Conservation (phyloP, 768 basidiomycete genomes). For the Boletus rex-veris region DNA sequence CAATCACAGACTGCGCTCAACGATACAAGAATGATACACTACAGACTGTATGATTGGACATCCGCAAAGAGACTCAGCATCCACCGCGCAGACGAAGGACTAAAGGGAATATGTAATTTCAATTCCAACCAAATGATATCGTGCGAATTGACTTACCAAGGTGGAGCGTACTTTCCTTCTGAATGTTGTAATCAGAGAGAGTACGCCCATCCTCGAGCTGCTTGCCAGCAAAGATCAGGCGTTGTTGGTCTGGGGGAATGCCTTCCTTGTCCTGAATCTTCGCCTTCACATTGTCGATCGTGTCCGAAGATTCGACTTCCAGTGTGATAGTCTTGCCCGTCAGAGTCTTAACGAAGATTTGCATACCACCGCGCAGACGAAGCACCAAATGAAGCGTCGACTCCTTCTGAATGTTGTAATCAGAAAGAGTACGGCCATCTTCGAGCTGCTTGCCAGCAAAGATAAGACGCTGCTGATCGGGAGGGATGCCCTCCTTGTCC, state of each 20-base stretch:
- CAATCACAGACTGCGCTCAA: not conserved
- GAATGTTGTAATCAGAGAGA: conserved; percentile 74
- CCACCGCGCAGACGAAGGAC: conserved; percentile 84
- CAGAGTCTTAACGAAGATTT: conserved; percentile 68
- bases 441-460: conserved; percentile 95
- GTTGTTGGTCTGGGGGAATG: conserved; percentile 75
- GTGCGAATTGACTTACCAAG: conserved; percentile 33
- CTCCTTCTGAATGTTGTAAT: conserved; percentile 85
- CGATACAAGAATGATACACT: conserved; percentile 5
- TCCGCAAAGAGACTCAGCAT: conserved; percentile 26
- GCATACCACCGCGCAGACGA: conserved; percentile 69
- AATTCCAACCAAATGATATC: accelerated
- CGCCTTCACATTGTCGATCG: conserved; percentile 73
- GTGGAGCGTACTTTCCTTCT: conserved; percentile 71
- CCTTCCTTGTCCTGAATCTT: conserved; percentile 83
- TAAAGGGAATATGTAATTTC: conserved; percentile 8
- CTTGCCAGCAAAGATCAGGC: conserved; percentile 78
- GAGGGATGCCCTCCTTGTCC: conserved; percentile 77
- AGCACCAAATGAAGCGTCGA: conserved; percentile 73
- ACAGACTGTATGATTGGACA: not conserved
- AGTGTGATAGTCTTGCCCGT: conserved; percentile 77
- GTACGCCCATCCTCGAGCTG: conserved; percentile 78
- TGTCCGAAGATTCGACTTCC: conserved; percentile 73
- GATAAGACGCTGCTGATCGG: conserved; percentile 86
- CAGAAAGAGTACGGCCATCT: conserved; percentile 84